These are phyloP conservation scores for Elsinoe necatrix DNA, from an alignment of 2,329 filamentous ascomycete species.

Conservation along the genomic window DNA sequence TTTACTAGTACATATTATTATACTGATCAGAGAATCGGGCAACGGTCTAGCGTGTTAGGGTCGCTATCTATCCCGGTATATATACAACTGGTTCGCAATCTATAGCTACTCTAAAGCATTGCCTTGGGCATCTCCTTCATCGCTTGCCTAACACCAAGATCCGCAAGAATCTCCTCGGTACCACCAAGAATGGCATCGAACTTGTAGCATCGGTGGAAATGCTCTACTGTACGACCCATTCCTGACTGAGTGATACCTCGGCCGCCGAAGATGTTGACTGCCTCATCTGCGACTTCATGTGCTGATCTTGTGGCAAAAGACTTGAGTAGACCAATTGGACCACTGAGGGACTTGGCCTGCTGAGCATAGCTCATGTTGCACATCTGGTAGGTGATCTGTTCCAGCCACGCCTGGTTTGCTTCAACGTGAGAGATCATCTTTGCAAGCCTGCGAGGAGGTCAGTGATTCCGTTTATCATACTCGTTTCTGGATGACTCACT, in stretches of 20 bases:
- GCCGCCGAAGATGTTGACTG: conserved; percentile 79
- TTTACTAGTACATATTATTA: background rate
- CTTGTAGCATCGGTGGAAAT: conserved; percentile 78
- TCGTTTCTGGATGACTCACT: conserved; percentile 34
- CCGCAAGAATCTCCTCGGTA: conserved; percentile 72
- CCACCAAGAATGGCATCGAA: conserved; percentile 60
- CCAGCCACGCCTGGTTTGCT: conserved; percentile 77
- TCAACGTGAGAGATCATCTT: conserved; percentile 80
- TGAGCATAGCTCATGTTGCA: conserved; percentile 71
- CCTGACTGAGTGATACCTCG: conserved; percentile 70
- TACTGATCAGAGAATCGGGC: no score
- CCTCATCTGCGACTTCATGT: conserved; percentile 75
- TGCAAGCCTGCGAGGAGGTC: conserved; percentile 49
- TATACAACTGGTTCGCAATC: background rate
- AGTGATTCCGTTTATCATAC: conserved; percentile 30
- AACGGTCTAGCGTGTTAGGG: no score
- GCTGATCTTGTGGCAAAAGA: conserved; percentile 67
- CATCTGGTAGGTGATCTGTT: conserved; percentile 82
- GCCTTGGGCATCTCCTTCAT: conserved; percentile 79
- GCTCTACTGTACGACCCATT: conserved; percentile 75
- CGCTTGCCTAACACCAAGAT: conserved; percentile 74
- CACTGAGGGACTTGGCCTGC: conserved; percentile 66
- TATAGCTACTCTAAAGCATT: conserved; percentile 49
- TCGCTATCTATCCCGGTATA: no score
- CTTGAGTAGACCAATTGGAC: conserved; percentile 76